A percentile compares a stretch with the other conserved stretches of the same genome.
Conservation (phyloP, 805 yeast species). For the Zygosaccharomyces gambellarensis region DNA sequence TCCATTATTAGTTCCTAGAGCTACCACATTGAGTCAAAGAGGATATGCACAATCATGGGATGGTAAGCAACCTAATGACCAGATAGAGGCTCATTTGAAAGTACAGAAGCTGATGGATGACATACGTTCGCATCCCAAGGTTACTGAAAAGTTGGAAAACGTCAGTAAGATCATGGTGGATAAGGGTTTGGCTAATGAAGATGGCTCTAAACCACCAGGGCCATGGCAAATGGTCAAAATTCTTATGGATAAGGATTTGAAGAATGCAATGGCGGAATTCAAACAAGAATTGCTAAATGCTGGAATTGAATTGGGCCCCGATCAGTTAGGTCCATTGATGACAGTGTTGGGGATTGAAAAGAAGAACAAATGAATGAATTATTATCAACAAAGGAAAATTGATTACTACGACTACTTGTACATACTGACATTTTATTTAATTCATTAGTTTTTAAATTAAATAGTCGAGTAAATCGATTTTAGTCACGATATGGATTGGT, state of each 20-base stretch:
- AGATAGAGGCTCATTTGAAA: constrained; percentile 26
- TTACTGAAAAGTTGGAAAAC: constrained; percentile 18
- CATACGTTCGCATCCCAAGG: constrained; percentile 22
- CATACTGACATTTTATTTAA: constrained; percentile 2
- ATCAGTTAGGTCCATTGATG: constrained; percentile 28
- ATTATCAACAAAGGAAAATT: constrained; percentile 1
- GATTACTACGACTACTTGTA: constrained; percentile 7
- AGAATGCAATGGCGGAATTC: constrained; percentile 24
- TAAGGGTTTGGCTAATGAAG: constrained; percentile 21
- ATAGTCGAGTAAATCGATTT: constrained; percentile 70
- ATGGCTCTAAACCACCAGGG: constrained; percentile 15
- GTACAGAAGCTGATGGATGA: constrained; percentile 25
- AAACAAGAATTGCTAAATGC: constrained; percentile 25
- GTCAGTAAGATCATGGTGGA: constrained; percentile 21
- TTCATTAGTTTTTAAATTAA: constrained; percentile 14
- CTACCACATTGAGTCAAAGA: constrained; percentile 5
- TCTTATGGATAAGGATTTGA: constrained; percentile 26
- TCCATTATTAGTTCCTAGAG: constrained; percentile 2
- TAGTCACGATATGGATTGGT: constrained; percentile 81
- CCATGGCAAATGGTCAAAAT: constrained; percentile 28
- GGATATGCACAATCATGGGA: constrained; percentile 30
- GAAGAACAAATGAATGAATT: constrained; percentile 7
- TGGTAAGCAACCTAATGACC: constrained; percentile 19
- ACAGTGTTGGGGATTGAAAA: constrained; percentile 27
- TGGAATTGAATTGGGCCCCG: constrained; percentile 28